Conservation (phyloP, 495 filamentous ascomycete species). For the Penicillium manginii region DNA sequence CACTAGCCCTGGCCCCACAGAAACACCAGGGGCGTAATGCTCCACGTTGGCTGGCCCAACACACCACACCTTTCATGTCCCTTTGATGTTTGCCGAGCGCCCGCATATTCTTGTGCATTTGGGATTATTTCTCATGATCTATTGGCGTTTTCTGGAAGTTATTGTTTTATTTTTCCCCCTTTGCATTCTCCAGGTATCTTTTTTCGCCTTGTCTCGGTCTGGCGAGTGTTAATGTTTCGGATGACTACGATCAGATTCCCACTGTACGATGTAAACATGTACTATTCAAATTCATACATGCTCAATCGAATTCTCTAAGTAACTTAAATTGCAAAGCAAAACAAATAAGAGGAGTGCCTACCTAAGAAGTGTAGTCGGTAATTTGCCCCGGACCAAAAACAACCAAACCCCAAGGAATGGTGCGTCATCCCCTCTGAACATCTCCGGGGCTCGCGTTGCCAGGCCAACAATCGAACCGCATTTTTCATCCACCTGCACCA, state of each 20-base stretch:
- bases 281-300: constrained; percentile 10
- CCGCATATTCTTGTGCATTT: constrained; percentile 2
- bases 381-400: background rate
- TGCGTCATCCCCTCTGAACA: constrained; percentile 17
- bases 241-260: constrained; percentile 15
- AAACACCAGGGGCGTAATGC: background rate
- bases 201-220: background rate
- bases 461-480: constrained; percentile 47
- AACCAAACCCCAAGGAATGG: background rate
- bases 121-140: background rate
- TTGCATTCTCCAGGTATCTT: background rate
- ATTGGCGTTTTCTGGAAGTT: background rate
- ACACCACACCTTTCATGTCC: background rate
- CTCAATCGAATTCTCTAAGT: constrained; percentile 7
- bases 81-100: background rate
- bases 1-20: background rate
- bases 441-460: constrained; percentile 32
- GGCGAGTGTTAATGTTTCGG: background rate
- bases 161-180: background rate
- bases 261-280: constrained; percentile 8
- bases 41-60: too few relatives aligned
- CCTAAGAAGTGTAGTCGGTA: background rate
- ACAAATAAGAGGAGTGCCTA: background rate
- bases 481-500: constrained; percentile 34
- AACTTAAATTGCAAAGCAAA: background rate